Conservation (phyloP, 2,329 filamentous ascomycete species). For the Zelopaecilomyces penicillatus region DNA sequence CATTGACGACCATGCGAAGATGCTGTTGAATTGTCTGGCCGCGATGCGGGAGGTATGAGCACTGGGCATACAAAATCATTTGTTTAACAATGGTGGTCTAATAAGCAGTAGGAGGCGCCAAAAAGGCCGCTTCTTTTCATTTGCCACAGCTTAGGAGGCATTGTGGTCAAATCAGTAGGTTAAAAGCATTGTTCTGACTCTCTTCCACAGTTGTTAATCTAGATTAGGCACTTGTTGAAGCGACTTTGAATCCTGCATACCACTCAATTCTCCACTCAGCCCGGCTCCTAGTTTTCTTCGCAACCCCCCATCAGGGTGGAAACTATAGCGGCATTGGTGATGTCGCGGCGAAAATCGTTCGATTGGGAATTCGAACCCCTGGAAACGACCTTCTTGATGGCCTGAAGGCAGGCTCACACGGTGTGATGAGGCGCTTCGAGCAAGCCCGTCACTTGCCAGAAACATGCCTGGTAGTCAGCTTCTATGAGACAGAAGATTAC, state of each 20-base stretch:
- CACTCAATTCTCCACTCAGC: not conserved
- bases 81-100: not conserved
- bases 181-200: too few relatives aligned
- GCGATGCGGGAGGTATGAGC: conserved; percentile 2
- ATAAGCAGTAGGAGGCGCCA: not conserved
- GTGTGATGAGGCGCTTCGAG: conserved; percentile 4
- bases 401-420: conserved; percentile 1
- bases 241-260: conserved; percentile 1
- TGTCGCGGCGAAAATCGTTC: conserved; percentile 2
- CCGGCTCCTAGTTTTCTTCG: conserved; percentile 6
- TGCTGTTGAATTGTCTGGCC: not conserved
- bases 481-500: conserved; percentile 4
- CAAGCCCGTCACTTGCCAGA: conserved; percentile 1
- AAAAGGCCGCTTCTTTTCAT: conserved; percentile 6
- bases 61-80: not conserved
- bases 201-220: not conserved
- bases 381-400: conserved; percentile 4
- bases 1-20: conserved; percentile 3
- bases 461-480: conserved; percentile 2
- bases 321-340: conserved; percentile 1
- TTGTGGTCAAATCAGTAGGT: conserved; percentile 10
- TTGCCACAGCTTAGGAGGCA: conserved; percentile 10
- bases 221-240: conserved; percentile 8
- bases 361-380: not conserved
- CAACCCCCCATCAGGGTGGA: conserved; percentile 5